Base-by-base conservation (phyloP, 805 yeast genomes). In the Wickerhamomyces hampshirensis region DNA sequence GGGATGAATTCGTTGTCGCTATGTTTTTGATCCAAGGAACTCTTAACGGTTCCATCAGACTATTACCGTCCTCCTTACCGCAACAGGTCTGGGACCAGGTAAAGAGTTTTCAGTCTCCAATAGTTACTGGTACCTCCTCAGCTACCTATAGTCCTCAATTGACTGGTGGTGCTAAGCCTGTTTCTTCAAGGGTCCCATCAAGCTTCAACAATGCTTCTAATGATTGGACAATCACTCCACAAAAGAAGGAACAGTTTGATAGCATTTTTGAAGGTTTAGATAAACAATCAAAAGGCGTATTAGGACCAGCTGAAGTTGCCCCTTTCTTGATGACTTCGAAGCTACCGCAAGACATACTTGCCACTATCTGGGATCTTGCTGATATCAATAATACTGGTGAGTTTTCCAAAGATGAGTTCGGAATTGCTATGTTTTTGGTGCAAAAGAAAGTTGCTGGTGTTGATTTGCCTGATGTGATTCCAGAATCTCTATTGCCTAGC, bases 21-120 rank as follows among this genome's bases (percentile, higher is more conserved):
- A 91, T 93, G 98, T 95, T 85, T 60, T 70, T 93, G 55, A 86
- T 93, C 45, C 97, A 91, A 59, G 80, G 87, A 47, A 65, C 82
- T 23, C 67, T 87, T 51, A 74, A 77, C 50, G 84, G 87, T 27
- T 49, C 75, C 4, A 61, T 87, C 48, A 71, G 70, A 33, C 74
- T 77, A 33, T 64, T 87, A 50, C 80, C 85, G 6, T 43, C 60
- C 6, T 28, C 56, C 1, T 46, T 78, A 26, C 79, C 84, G 2
- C 51, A 53, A 19, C 38, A 49, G 23, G 35, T 62, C n/a, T 68
- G 73, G 74, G 53, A 51, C 23, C 59, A 62, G 27, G 51, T 62
- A 16, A 44, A 43, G 15, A 39, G 43, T 11, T 43, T 45, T 13
- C 53, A 44, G 19, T 23, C 44, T 3, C 43, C 51, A 14, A 26